Percentiles rank a stretch among this genome's conserved stretches.
These are phyloP conservation scores for Papilionanthe hybrid DNA, from an alignment of 116 monocot species.

Conservation along the genomic window DNA sequence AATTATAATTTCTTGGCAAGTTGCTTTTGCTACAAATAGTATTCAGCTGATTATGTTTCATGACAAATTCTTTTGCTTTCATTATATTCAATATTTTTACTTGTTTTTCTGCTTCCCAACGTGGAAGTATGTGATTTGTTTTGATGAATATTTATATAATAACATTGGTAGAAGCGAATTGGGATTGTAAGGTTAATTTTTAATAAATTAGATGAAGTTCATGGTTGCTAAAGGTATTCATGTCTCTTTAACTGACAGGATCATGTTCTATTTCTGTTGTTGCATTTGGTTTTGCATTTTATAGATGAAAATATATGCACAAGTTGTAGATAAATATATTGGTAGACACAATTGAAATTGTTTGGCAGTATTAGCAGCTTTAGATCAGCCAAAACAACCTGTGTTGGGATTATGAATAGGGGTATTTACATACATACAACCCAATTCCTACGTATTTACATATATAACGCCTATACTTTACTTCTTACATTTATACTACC, in stretches of 20 bases:
- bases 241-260: neutral
- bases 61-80: neutral
- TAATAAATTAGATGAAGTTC: neutral
- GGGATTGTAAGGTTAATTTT: neutral
- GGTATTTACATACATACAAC: no score
- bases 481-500: no score
- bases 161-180: no score
- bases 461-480: no score
- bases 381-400: neutral
- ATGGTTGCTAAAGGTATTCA: neutral
- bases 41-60: neutral
- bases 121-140: neutral
- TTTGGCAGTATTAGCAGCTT: neutral
- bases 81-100: conserved; percentile 3
- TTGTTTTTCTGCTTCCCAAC: neutral
- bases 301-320: neutral
- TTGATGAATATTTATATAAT: neutral
- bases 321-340: neutral
- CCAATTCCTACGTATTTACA: no score
- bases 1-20: neutral
- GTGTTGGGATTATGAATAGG: neutral
- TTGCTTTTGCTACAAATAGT: neutral
- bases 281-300: neutral
- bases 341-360: neutral
- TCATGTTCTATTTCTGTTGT: neutral